Conservation (phyloP, 1,284 basidiomycete species). For the Agaricales sp. region DNA sequence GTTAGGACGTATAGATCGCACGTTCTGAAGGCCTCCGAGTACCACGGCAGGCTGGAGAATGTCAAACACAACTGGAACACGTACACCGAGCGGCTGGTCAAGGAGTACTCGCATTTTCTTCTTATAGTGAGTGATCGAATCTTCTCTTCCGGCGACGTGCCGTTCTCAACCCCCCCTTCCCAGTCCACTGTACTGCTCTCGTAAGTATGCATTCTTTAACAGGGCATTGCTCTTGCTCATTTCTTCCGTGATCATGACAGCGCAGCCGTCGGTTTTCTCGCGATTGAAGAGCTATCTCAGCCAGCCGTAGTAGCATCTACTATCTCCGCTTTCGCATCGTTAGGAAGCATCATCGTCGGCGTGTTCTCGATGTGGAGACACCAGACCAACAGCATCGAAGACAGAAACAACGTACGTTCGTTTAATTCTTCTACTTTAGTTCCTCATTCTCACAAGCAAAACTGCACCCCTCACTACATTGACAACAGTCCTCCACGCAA, state of each 20-base stretch:
- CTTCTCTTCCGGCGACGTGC: conserved; percentile 1
- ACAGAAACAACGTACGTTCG: neutral
- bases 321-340: conserved; percentile 35
- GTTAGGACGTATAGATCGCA: conserved; percentile 36
- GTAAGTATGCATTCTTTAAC: conserved; percentile 18
- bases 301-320: conserved; percentile 29
- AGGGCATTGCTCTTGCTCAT: neutral
- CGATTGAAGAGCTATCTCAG: conserved; percentile 30
- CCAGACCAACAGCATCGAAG: conserved; percentile 26
- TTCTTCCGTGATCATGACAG: conserved; percentile 16
- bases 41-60: conserved; percentile 34
- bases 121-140: conserved; percentile 31
- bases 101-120: conserved; percentile 44
- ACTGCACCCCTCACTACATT: too few relatives aligned
- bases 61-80: conserved; percentile 37
- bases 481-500: conserved; percentile 17
- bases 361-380: conserved; percentile 49
- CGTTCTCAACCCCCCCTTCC: neutral
- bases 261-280: conserved; percentile 39
- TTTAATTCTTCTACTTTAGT: neutral
- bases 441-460: neutral
- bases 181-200: conserved; percentile 50
- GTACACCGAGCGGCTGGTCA: conserved; percentile 36
- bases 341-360: conserved; percentile 42
- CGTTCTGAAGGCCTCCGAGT: conserved; percentile 35